Percentiles rank a stretch among this genome's conserved stretches.
Conservation (phyloP, 2,329 filamentous ascomycete genomes). For the Shiraia sp. region DNA sequence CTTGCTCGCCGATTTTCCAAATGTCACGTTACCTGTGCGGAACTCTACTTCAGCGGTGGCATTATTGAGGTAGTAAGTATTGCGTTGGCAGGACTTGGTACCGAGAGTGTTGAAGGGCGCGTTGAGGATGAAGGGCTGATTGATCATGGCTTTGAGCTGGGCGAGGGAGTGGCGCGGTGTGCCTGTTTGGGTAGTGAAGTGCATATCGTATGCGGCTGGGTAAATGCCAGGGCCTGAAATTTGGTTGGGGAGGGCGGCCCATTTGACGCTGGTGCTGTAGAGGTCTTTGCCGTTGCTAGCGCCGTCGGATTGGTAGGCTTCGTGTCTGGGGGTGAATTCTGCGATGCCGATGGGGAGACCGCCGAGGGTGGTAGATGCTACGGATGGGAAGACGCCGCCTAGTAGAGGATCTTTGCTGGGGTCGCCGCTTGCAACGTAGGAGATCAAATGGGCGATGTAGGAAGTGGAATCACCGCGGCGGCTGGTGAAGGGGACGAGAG, state of each 20-base stretch:
- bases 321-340: constrained; percentile 7
- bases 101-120: constrained; percentile 1
- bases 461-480: constrained; percentile 4
- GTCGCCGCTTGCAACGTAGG: constrained; percentile 7
- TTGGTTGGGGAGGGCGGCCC: constrained; percentile 8
- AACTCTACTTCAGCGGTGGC: constrained; percentile 7
- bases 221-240: constrained; percentile 9
- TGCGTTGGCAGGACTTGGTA: constrained; percentile 7
- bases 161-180: constrained; percentile 4
- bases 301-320: constrained; percentile 3
- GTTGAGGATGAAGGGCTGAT: constrained; percentile 9
- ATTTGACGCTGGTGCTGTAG: constrained; percentile 8
- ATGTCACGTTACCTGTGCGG: constrained; percentile 9
- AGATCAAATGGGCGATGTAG: constrained; percentile 6
- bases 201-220: constrained; percentile 10
- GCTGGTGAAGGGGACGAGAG: constrained; percentile 8
- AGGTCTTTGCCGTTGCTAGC: neutral
- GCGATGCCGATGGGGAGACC: constrained; percentile 8
- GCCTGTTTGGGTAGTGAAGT: constrained; percentile 6
- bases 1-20: constrained; percentile 11
- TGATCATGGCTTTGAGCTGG: constrained; percentile 8
- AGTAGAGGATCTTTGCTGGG: neutral
- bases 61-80: constrained; percentile 12
- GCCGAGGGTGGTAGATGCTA: constrained; percentile 2
- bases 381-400: too few relatives aligned